Evolutionary conservation across 78 protist genomes (phyloP), one percentile per base, ranked within the genome.

Genomic region (Mastigamoeba balamuthi): DNA sequence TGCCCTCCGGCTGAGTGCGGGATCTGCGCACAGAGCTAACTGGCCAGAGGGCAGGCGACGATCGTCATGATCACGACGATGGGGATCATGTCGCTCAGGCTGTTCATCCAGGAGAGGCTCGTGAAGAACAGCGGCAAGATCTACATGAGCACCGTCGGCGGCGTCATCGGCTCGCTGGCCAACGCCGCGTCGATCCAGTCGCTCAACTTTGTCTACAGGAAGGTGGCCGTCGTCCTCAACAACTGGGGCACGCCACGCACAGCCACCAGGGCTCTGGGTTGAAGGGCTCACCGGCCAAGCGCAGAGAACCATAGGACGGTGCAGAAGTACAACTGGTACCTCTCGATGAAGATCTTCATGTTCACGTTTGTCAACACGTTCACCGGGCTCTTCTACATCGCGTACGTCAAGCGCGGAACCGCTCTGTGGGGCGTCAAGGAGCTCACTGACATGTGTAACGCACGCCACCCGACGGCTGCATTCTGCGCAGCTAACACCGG

Each of bases 301-400:
- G 23, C 30, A 69, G 89, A 86, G 40, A 80, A 80, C 77, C 86
- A 88, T 68, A 74, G 83, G 36, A 84, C 86, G 10, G 58, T 80
- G 27, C 67, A 82, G 4, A 64, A 75, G 35, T 84, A 30, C 44
- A 66, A 81, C 23, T 48, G 69, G 40, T 0, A 1, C 29, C 81
- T 85, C 42, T 70, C 52, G 27, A 0, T 71, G 67, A 88, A 88
- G 83, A 23, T 6, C 2, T 78, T 77, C 63, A 3, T 72, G 42
- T 88, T 88, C 77, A 66, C 75, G 52, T 84, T 84, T 40, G 53
- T 84, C 76, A 88, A 88, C 81, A 8, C 71, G 27, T 86, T 69
- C 75, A 17, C 40, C 6, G 39, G 79, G 27, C 66, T 80, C 28
- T 75, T 78, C 36, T 88, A 82, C 75, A 69, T 88, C 37, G 77